Conservation (phyloP, 2,329 filamentous ascomycete genomes). For the Penicillium sumatraense region DNA sequence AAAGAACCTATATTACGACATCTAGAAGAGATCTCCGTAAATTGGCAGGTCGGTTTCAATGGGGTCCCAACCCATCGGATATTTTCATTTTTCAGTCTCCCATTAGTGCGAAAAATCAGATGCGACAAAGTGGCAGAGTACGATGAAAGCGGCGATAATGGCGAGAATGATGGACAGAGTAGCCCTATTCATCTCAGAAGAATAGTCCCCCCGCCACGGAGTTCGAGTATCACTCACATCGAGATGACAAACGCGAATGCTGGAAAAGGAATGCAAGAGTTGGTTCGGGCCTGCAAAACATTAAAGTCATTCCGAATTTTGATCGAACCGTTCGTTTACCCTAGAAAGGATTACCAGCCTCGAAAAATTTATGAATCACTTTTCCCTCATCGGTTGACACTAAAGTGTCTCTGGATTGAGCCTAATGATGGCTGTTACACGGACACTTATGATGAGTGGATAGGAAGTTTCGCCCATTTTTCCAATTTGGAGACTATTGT, state of each 20-base stretch:
- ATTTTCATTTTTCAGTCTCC: background rate
- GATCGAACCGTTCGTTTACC: constrained; percentile 39
- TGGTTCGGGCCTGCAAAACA: background rate
- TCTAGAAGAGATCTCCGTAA: background rate
- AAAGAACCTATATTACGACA: background rate
- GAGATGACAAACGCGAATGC: background rate
- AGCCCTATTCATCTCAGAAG: background rate
- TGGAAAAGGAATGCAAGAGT: background rate
- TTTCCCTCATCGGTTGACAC: constrained; percentile 25
- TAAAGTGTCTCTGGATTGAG: background rate
- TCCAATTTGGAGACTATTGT: constrained; percentile 47
- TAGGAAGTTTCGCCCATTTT: constrained; percentile 59
- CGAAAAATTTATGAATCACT: background rate
- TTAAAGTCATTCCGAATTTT: background rate
- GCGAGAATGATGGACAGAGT: background rate
- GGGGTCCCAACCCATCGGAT: background rate
- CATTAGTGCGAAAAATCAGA: background rate
- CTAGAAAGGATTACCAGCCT: constrained; percentile 30
- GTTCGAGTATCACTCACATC: background rate
- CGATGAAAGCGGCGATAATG: background rate
- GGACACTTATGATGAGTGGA: constrained; percentile 57
- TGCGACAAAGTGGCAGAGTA: background rate
- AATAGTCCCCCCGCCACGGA: background rate
- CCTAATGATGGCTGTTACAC: constrained; percentile 37
- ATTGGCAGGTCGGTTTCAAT: background rate